A percentile compares a stretch with the other conserved stretches of the same genome.
These are phyloP conservation scores for Xylaria cubensis DNA, from an alignment of 495 filamentous ascomycete genomes.

Conservation along the genomic window DNA sequence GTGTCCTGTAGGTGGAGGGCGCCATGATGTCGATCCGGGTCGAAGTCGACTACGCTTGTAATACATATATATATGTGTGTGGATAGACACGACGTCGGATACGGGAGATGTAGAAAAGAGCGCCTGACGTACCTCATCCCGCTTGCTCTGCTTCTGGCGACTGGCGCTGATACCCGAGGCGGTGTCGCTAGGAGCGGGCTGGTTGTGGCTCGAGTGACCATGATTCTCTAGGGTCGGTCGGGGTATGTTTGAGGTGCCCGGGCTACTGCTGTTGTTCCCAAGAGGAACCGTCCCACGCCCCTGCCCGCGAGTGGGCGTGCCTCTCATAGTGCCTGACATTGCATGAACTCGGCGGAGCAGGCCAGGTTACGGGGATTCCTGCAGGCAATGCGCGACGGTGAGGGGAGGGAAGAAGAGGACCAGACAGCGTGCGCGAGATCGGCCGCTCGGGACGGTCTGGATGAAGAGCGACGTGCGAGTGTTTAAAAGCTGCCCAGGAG, in stretches of 20 bases:
- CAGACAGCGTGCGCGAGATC: background rate
- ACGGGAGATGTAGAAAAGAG: constrained; percentile 9
- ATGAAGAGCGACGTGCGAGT: background rate
- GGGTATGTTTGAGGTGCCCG: constrained; percentile 76
- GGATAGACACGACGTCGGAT: background rate
- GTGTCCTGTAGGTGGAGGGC: constrained; percentile 12
- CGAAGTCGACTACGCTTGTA: background rate
- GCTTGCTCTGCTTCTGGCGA: constrained; percentile 91
- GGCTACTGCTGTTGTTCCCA: constrained; percentile 63
- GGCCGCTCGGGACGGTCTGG: background rate
- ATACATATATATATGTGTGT: background rate
- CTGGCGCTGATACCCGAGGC: constrained; percentile 83
- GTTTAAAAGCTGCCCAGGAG: background rate
- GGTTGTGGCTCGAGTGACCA: constrained; percentile 52
- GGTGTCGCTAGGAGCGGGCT: constrained; percentile 62
- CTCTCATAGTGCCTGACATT: constrained; percentile 57
- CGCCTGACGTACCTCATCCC: constrained; percentile 83
- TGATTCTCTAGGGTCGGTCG: constrained; percentile 77
- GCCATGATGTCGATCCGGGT: background rate
- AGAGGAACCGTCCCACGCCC: constrained; percentile 74
- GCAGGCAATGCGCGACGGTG: constrained; percentile 8
- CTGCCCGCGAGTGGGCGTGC: constrained; percentile 66
- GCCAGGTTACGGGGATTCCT: constrained; percentile 18
- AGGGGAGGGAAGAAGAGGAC: background rate
- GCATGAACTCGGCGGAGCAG: constrained; percentile 21